Percentiles rank a stretch among this genome's conserved stretches.
These are phyloP conservation scores for Coniochaeta prunicola DNA, from an alignment of 2,329 filamentous ascomycete genomes.

Conservation along the genomic window DNA sequence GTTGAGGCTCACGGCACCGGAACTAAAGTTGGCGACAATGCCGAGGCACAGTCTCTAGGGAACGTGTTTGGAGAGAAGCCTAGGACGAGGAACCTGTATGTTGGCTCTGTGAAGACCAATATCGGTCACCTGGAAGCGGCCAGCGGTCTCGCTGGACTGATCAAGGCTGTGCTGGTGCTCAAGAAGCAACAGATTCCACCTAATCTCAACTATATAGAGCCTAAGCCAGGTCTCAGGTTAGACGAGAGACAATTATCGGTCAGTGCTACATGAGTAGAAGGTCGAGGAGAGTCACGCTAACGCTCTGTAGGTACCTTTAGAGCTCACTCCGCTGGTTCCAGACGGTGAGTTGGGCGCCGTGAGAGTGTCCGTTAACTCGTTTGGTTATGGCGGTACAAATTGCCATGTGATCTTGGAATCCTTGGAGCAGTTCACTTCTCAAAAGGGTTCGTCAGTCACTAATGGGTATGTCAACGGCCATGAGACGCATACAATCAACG, in stretches of 20 bases:
- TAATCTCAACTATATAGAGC: constrained; percentile 10
- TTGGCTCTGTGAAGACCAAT: constrained; percentile 29
- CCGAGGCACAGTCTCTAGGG: neutral
- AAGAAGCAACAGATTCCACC: constrained; percentile 25
- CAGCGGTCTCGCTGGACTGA: constrained; percentile 22
- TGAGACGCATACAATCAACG: neutral
- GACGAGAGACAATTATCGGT: constrained; percentile 19
- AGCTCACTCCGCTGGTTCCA: neutral
- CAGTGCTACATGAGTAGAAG: no score
- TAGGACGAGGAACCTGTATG: constrained; percentile 8
- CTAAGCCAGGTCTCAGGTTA: constrained; percentile 29
- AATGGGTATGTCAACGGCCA: neutral
- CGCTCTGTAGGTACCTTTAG: constrained; percentile 10
- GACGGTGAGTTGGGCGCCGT: neutral
- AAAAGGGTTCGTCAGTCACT: neutral
- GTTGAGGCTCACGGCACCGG: neutral
- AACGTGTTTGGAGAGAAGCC: neutral
- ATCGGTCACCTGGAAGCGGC: constrained; percentile 26
- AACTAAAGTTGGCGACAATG: neutral
- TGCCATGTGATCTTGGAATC: neutral
- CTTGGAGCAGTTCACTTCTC: neutral
- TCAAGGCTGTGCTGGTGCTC: constrained; percentile 31
- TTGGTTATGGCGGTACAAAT: constrained; percentile 3
- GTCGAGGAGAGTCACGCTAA: no score
- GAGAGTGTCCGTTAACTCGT: neutral